Evolutionary conservation across 2,329 filamentous ascomycete genomes (phyloP).

Genomic region (Emergomyces orientalis): DNA sequence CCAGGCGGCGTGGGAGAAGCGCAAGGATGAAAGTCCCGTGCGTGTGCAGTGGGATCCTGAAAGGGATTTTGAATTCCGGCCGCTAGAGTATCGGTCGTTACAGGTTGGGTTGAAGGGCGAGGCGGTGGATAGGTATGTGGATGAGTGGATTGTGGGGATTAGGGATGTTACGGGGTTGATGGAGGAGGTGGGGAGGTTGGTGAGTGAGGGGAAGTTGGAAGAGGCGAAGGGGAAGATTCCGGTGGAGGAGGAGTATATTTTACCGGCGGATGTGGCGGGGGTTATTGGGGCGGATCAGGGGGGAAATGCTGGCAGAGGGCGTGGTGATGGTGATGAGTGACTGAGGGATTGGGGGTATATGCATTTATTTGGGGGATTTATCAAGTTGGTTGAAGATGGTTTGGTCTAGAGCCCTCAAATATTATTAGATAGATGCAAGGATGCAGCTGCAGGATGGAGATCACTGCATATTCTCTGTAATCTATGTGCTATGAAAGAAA

Average conservation of each 20-base stretch:
- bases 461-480: too few species aligned
- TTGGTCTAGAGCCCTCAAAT: too few species aligned
- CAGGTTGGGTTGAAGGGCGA: conserved; percentile 51
- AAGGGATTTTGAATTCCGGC: conserved; percentile 38
- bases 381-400: too few species aligned
- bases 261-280: conserved; percentile 11
- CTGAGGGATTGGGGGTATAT: too few species aligned
- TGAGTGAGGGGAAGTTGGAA: conserved; percentile 36
- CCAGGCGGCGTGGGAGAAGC: conserved; percentile 19
- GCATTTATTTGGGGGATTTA: too few species aligned
- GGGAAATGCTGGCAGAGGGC: neutral
- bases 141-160: conserved; percentile 46
- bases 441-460: too few species aligned
- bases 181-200: conserved; percentile 37
- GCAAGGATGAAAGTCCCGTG: conserved; percentile 28
- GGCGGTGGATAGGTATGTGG: conserved; percentile 40
- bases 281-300: conserved; percentile 9
- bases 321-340: neutral
- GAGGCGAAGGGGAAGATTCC: conserved; percentile 17
- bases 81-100: conserved; percentile 46
- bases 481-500: too few species aligned
- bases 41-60: conserved; percentile 59
- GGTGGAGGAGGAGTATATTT: conserved; percentile 11
- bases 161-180: conserved; percentile 51
- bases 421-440: too few species aligned